A percentile compares a stretch with the other conserved stretches of the same genome.
Evolutionary conservation across 192 early-diverging fungal species (phyloP).

Genomic region (Linnemannia exigua): DNA sequence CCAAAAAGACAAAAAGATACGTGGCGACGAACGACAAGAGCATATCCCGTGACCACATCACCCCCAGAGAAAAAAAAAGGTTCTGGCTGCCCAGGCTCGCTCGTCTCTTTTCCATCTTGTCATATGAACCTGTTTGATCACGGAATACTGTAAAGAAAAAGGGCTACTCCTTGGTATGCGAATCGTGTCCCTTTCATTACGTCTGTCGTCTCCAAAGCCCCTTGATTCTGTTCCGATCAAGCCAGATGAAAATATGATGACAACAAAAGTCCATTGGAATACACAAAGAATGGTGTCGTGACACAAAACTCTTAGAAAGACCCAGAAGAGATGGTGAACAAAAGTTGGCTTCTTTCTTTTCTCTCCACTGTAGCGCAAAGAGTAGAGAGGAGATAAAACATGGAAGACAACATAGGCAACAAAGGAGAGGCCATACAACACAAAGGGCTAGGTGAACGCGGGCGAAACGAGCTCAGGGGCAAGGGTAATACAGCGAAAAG

Average conservation of each 20-base stretch:
- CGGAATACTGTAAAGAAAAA: neutral
- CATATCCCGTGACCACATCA: constrained; percentile 1
- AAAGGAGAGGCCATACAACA: neutral
- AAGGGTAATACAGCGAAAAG: neutral
- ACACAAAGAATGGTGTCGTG: neutral
- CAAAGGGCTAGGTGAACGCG: neutral
- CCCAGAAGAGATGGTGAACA: neutral
- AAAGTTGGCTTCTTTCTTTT: neutral
- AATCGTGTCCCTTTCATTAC: neutral
- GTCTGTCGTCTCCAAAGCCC: constrained; percentile 11
- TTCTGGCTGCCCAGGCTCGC: neutral
- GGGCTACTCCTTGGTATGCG: neutral
- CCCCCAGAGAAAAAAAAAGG: neutral
- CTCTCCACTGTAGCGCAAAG: neutral
- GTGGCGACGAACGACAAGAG: constrained; percentile 2
- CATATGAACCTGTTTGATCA: neutral
- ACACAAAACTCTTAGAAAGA: neutral
- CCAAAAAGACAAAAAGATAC: constrained; percentile 4
- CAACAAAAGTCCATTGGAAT: constrained; percentile 6
- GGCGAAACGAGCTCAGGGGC: neutral
- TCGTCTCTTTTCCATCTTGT: constrained; percentile 1
- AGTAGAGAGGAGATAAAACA: neutral
- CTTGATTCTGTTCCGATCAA: constrained; percentile 26
- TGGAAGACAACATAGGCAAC: neutral
- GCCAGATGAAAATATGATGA: constrained; percentile 23